Conservation (phyloP, 2,329 filamentous ascomycete species). For the Colletotrichum siamense region DNA sequence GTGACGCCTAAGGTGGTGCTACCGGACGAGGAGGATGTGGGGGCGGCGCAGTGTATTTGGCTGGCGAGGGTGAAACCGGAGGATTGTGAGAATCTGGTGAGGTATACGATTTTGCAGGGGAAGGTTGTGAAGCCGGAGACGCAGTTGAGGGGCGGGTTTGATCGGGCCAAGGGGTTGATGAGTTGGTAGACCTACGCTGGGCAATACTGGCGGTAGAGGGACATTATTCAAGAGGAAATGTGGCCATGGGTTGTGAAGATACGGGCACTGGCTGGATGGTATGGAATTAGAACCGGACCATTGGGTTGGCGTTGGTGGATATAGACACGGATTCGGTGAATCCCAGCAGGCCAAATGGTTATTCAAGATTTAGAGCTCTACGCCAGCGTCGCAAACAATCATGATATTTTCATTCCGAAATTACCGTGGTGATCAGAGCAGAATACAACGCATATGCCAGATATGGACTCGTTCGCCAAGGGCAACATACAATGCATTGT, state of each 20-base stretch:
- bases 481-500: background rate
- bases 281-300: background rate
- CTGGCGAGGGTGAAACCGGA: constrained; percentile 83
- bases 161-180: constrained; percentile 77
- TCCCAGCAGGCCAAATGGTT: background rate
- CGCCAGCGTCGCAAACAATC: background rate
- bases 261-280: background rate
- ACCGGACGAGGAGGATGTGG: constrained; percentile 48
- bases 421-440: background rate
- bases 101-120: constrained; percentile 88
- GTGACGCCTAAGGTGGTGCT: constrained; percentile 32
- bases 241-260: background rate
- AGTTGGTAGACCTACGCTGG: constrained; percentile 72
- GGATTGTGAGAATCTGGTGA: constrained; percentile 91
- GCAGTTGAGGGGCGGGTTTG: constrained; percentile 90
- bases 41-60: constrained; percentile 91
- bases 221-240: background rate
- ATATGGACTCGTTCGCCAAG: fast-evolving
- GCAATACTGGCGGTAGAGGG: no score
- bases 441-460: background rate
- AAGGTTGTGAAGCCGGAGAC: constrained; percentile 90
- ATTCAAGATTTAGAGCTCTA: background rate
- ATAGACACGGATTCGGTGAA: background rate
- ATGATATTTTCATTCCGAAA: background rate
- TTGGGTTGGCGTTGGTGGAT: background rate